Evolutionary conservation across 176 grass and related monocot species (phyloP), one percentile per base, ranked within the genome.

Genomic region (Guadua angustifolia): DNA sequence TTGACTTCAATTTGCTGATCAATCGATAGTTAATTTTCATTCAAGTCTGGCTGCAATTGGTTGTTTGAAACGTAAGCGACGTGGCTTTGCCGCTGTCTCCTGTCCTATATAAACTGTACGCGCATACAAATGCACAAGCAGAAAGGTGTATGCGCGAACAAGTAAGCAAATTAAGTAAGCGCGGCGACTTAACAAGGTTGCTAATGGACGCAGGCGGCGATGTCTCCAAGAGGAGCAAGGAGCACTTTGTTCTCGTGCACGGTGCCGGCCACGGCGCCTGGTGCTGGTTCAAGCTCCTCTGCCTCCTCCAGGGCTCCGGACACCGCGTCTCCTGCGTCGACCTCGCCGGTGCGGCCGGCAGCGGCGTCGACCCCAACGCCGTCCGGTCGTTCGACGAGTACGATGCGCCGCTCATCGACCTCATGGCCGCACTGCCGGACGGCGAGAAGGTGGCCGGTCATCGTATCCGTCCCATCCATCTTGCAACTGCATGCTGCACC

Each of bases 181-280:
- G 51, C 51, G 6, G 51, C 26, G 17, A 53, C 5, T 19, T 19
- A 53, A 15, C 51, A 19, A 7, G 51, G 3, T 14, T 14, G 46
- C 46, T 47, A 47, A 53, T 53, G 51, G 51, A 19, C 51, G 51
- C 51, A 19, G 51, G 17, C 51, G 51, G 17, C 51, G 51, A 53
- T 46, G 9, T 33, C 26, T 24, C 70, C 70, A 5, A 74, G 55
- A 72, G 5, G 67, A 18, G 39, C 57, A 74, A 66, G 81, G 83
- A 92, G 44, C 85, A 88, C 60, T 86, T 83, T 3, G 77, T 90
- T 4, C 85, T 93, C 0, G 91, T 90, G 73, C 91, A 93, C 71
- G 91, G 91, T 0, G 88, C 44, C 21, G 69, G 85, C 47, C 88
- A 90, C 9, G 91, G 88, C 21, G 88, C 69, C 42, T 93, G 91